Base-by-base conservation (phyloP, 83 land plant genomes). In the Diphasiastrum complanatum region DNA sequence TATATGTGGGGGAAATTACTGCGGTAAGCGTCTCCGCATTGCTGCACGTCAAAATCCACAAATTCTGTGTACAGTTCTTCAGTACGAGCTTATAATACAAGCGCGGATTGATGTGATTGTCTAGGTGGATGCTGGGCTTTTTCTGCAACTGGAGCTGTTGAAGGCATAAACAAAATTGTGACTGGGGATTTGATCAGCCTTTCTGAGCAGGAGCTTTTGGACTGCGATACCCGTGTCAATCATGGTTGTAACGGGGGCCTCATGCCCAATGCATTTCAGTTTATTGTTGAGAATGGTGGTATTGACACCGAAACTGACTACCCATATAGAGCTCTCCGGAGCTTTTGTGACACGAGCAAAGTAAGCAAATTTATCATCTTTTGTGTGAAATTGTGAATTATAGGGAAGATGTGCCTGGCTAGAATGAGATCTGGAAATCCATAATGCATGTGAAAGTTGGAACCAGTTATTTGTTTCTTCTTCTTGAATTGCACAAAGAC, bases 121-220 rank as follows among this genome's bases (percentile, higher is more conserved):
- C 8, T 29, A 65, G 68, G 68, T 1, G 60, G 61, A 3, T 77
- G 73, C 23, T 77, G 76, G 80, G 72, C 80, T 1, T 77, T 77
- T 30, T 63, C 80, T 0, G 67, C 80, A 20, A 64, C 69, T 22
- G 76, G 68, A 25, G 71, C 80, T 3, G 53, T 63, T 6, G 72
- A 72, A 63, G 72, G 76, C 4, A 64, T 63, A 4, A 64, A 60
- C 20, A 14, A 43, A 34, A 50, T 78, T 30, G 63, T n/a, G 19
- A 68, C 73, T 0, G 65, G 69, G 1, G 45, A 55, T 19, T 57
- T 73, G 14, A 27, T 69, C n/a, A 48, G 60, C 10, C 40, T 78
- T 8, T 73, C 77, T 0, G 81, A 78, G 62, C 73, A 78, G 30
- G 65, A 78, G 38, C 58, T 78, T 28, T 64, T 68, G 4, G 77